Percentiles rank a stretch among this genome's conserved stretches.
phyloP scores from a whole-genome alignment of 2,329 filamentous ascomycete species.

The Colletotrichum eremochloae region DNA sequence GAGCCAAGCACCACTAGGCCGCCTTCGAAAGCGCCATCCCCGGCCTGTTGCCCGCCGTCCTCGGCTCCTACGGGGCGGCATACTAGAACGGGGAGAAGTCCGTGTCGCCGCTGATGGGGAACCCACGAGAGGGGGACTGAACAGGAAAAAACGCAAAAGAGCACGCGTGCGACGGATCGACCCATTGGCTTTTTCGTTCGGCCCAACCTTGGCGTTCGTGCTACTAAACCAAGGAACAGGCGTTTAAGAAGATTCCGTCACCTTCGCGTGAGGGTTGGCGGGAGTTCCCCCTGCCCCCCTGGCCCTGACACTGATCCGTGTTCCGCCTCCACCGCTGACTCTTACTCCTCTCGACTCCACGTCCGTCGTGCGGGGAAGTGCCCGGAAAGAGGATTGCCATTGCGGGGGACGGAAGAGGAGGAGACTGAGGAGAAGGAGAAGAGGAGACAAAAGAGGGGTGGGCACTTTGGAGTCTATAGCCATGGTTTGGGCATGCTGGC shows the following conservation, averaged over 20 bases:
- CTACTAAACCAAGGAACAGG: neutral
- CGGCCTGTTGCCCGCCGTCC: constrained; percentile 6
- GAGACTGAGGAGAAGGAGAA: neutral
- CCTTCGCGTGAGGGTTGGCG: too few species aligned
- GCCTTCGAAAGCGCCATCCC: neutral
- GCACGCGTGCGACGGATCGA: neutral
- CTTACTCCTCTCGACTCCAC: constrained; percentile 9
- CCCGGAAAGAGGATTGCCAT: constrained; percentile 8
- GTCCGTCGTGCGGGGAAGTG: constrained; percentile 19
- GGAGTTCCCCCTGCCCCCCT: too few species aligned
- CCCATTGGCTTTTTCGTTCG: constrained; percentile 2
- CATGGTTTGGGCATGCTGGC: neutral
- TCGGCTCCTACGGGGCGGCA: neutral
- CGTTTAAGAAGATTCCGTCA: too few species aligned
- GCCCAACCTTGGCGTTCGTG: neutral
- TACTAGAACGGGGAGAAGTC: constrained; percentile 5
- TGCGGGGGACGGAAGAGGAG: constrained; percentile 14
- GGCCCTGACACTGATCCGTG: too few species aligned
- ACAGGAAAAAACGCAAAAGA: neutral
- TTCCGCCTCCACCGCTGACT: constrained; percentile 10
- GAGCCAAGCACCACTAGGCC: constrained; percentile 8
- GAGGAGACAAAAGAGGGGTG: neutral
- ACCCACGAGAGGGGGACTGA: too few species aligned
- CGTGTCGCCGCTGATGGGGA: neutral
- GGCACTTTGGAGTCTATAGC: neutral